phyloP scores from a whole-genome alignment of 2,329 filamentous ascomycete genomes.

The Phaeoacremonium minimum region DNA sequence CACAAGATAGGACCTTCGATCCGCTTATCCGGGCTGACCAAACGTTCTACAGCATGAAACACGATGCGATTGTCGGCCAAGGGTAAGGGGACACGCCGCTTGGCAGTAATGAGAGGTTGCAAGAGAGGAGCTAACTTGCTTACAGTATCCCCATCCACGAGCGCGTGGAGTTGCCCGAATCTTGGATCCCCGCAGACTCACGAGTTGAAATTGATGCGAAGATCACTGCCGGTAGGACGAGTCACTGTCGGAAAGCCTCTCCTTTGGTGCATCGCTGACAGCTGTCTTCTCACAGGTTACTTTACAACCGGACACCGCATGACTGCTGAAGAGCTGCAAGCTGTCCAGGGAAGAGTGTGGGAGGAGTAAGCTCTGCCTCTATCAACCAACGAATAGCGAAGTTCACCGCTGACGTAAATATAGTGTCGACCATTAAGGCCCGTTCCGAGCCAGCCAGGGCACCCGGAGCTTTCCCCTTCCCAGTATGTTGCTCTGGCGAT shows the following conservation, averaged over 20 bases:
- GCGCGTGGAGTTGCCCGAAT: constrained; percentile 85
- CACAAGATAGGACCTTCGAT: no score
- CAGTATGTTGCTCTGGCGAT: constrained; percentile 4
- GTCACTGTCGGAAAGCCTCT: constrained; percentile 1
- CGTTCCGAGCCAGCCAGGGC: constrained; percentile 12
- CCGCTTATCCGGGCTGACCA: no score
- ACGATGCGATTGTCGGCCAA: constrained; percentile 82
- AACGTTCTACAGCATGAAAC: constrained; percentile 65
- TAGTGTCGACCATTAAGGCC: constrained; percentile 17
- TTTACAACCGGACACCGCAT: constrained; percentile 88
- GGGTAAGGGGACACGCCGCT: no score
- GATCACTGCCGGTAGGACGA: constrained; percentile 77
- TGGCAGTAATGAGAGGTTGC: constrained; percentile 7
- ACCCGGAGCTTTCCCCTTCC: no score
- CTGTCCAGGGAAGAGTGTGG: constrained; percentile 88
- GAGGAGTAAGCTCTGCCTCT: constrained; percentile 60
- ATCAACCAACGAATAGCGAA: background rate
- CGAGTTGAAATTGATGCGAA: constrained; percentile 99
- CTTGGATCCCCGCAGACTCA: constrained; percentile 90
- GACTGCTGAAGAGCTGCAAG: constrained; percentile 78
- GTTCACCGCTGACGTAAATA: background rate
- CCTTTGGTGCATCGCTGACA: background rate
- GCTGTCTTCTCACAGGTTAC: constrained; percentile 42
- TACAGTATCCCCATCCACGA: constrained; percentile 79
- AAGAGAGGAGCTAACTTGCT: background rate